phyloP scores from a whole-genome alignment of 306 rosid genomes.

The Cicer pinnatifidum region DNA sequence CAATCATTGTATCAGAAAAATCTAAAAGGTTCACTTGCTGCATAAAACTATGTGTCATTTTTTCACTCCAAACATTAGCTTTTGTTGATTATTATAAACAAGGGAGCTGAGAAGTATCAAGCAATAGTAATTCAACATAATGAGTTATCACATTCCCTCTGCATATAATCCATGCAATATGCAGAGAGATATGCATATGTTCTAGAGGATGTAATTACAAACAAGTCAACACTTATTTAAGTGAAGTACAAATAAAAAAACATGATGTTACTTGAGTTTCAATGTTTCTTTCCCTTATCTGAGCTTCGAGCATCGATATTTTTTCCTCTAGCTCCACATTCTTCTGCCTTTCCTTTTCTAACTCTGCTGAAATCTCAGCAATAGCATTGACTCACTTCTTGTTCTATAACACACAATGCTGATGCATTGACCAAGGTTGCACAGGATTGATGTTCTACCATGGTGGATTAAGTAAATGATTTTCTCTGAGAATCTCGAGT shows the following conservation, averaged over 20 bases:
- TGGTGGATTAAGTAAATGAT: constrained; percentile 34
- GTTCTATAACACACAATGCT: constrained; percentile 59
- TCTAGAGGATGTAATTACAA: background rate
- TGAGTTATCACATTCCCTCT: background rate
- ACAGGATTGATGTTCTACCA: constrained; percentile 74
- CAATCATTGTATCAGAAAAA: too few relatives aligned
- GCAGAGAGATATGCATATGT: background rate
- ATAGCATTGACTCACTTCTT: constrained; percentile 58
- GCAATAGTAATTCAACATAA: constrained; percentile 1
- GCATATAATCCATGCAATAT: too few relatives aligned
- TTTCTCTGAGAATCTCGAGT: constrained; percentile 30
- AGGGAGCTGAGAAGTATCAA: constrained; percentile 5
- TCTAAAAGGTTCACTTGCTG: constrained; percentile 3
- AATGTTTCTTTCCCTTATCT: constrained; percentile 57
- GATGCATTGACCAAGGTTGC: constrained; percentile 63
- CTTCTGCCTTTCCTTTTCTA: constrained; percentile 74
- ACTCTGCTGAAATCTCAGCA: constrained; percentile 67
- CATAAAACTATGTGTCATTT: background rate
- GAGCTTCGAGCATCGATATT: constrained; percentile 84
- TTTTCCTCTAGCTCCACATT: constrained; percentile 73
- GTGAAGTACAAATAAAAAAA: constrained; percentile 6
- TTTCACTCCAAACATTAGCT: background rate
- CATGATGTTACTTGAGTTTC: constrained; percentile 57
- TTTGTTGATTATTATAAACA: background rate
- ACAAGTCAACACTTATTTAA: constrained; percentile 5